Percentiles rank a stretch among this genome's conserved stretches.
Conservation (phyloP, 345 rosid species). For the Cardiospermum halicacabum region DNA sequence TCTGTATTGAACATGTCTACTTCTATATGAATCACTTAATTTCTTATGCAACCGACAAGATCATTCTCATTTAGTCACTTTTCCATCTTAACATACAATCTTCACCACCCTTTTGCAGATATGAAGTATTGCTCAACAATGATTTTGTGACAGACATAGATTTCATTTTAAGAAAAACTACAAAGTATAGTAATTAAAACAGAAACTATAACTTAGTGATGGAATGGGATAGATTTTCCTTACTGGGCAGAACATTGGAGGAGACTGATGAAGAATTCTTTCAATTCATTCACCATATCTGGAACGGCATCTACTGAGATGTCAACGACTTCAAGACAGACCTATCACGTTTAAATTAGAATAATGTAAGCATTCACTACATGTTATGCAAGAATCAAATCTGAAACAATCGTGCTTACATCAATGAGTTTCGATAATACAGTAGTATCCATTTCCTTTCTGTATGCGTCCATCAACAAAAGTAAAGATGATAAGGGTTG, state of each 20-base stretch:
- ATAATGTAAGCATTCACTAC: background rate
- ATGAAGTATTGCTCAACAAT: too few species aligned
- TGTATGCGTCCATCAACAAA: constrained; percentile 66
- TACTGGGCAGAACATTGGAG: constrained; percentile 32
- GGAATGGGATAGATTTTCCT: too few species aligned
- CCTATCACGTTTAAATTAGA: constrained; percentile 23
- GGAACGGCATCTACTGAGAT: constrained; percentile 29
- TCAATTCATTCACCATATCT: constrained; percentile 22
- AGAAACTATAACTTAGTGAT: constrained; percentile 23
- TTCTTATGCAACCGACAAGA: too few species aligned
- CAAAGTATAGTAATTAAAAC: constrained; percentile 24
- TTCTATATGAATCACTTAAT: too few species aligned
- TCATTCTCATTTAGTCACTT: too few species aligned
- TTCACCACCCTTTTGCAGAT: too few species aligned
- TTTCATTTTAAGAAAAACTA: background rate
- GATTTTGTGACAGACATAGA: too few species aligned
- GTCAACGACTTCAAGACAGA: constrained; percentile 24
- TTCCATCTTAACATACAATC: too few species aligned
- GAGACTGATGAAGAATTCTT: constrained; percentile 21
- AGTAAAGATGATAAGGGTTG: constrained; percentile 76
- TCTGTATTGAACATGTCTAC: too few species aligned
- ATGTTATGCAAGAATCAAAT: constrained; percentile 11
- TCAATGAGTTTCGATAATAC: constrained; percentile 77
- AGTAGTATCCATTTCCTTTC: constrained; percentile 72
- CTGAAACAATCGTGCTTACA: too few species aligned